These are phyloP conservation scores for Vaccinium myrtillus DNA, from an alignment of 148 eudicot species.

Conservation along the genomic window DNA sequence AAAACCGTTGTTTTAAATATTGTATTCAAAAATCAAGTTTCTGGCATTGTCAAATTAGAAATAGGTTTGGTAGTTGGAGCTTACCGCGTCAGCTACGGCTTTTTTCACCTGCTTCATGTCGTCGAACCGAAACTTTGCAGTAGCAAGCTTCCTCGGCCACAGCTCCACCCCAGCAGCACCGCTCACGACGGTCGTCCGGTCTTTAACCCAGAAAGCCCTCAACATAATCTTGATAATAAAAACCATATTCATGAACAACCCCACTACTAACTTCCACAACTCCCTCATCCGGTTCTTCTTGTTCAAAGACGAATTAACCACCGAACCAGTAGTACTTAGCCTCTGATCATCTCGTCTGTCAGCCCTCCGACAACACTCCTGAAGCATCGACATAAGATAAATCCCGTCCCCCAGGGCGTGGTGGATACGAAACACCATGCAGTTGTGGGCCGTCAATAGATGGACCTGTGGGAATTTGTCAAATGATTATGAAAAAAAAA, in stretches of 20 bases:
- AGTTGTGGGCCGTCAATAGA: slow-evolving; percentile 39
- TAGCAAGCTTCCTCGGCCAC: slow-evolving; percentile 67
- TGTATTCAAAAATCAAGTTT: too few species aligned
- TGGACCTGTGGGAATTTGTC: slow-evolving; percentile 30
- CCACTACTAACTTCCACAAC: slow-evolving; percentile 34
- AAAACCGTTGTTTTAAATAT: too few species aligned
- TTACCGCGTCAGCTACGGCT: slow-evolving; percentile 53
- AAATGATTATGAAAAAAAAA: too few species aligned
- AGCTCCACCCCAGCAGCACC: slow-evolving; percentile 83
- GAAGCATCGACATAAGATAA: slow-evolving; percentile 65
- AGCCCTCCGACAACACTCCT: slow-evolving; percentile 32
- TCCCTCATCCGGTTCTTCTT: slow-evolving; percentile 13
- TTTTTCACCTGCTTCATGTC: slow-evolving; percentile 68
- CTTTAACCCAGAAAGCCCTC: slow-evolving; percentile 56
- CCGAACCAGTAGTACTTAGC: slow-evolving; percentile 18
- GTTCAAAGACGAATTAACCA: slow-evolving; percentile 19
- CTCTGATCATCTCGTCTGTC: slow-evolving; percentile 25
- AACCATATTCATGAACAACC: slow-evolving; percentile 43
- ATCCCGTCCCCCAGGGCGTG: slow-evolving; percentile 78
- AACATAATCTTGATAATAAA: slow-evolving; percentile 38
- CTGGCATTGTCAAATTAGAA: too few species aligned
- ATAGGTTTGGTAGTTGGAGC: background rate
- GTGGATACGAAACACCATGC: slow-evolving; percentile 56
- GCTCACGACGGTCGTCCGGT: slow-evolving; percentile 47
- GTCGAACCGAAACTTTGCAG: slow-evolving; percentile 54